Evolutionary conservation across 2,329 filamentous ascomycete genomes (phyloP), one percentile per base, ranked within the genome.

Genomic region (Beauveria sp.): DNA sequence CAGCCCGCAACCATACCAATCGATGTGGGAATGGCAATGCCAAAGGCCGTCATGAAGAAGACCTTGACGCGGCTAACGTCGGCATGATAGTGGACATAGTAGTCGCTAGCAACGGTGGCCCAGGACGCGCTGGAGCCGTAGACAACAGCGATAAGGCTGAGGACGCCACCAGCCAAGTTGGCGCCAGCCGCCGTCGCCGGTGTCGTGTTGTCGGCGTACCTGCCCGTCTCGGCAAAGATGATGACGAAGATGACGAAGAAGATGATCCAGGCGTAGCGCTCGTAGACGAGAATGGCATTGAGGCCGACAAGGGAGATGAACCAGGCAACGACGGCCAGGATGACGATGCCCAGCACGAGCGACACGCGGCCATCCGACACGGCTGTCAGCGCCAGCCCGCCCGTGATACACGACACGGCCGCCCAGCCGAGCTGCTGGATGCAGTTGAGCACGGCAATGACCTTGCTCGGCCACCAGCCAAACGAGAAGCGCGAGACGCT

Each of bases 221-320:
- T 66, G 24, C 73, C 78, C 3, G 74, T 73, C 67, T 80, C 75
- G 50, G 76, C 77, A 60, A 78, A 79, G 66, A 82, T 76, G 66
- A 81, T 74, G 64, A 80, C 66, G 67, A 81, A 80, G 56, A 81
- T 75, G 57, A 76, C 69, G 58, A 79, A 75, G 63, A 79, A 75
- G 41, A 74, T 62, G 20, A 81, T 70, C 73, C 80, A 82, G 24
- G 79, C 77, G 66, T 77, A 80, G 55, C 77, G 73, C 66, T 82
- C 79, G 63, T 80, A 83, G 6, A 75, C 64, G 62, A 83, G 75
- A 48, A 83, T 73, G 22, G 75, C 72, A 64, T 73, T 75, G 65
- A 81, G 76, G 0, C 82, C 82, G 55, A 80, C 75, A 66, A 84
- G 79, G 1, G 79, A 80, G 24, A 84, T 75, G 53, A 80, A 61